Evolutionary conservation across 2,329 filamentous ascomycete species (phyloP), one percentile per base, ranked within the genome.

Genomic region (Lachnellula suecica): DNA sequence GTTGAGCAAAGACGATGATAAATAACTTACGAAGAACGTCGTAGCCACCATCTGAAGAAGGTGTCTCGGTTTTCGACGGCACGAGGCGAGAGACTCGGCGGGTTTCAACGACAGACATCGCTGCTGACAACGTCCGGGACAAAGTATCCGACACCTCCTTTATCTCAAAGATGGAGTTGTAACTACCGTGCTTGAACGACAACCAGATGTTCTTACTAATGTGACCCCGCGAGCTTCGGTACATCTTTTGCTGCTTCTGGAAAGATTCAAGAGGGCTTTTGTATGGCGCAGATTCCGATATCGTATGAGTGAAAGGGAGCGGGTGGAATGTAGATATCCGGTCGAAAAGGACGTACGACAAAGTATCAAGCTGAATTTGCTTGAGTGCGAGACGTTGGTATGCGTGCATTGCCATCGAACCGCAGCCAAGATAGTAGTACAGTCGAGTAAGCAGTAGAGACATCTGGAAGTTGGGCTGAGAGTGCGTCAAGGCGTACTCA

Each of bases 311-410:
- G 42, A 66, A 66, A 7, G 59, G 54, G 42, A 67, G 67, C 7
- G 71, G 71, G 55, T 72, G 70, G 7, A 72, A 58, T 6, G 64
- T 66, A 8, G 71, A 72, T 37, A 73, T 67, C 35, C 71, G 61
- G 44, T 71, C 69, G 35, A 72, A 65, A 1, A 72, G 49, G 22
- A 62, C 66, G 45, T 72, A 71, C 6, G 69, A 67, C 44, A 74
- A 49, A 2, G 71, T 73, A 53, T 72, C 70, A 29, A 68, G 63
- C 53, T 74, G 71, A 35, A 73, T 66, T 52, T 72, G 68, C 48
- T 74, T 74, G 45, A 72, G 62, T 38, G 62, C 62, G 20, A 74
- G 59, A 37, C 67, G 63, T 38, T 68, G 60, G 46, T 71, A 73
- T 41, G 66, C 59, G 47, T 66, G 62, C 61, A 70, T 63, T 19